These are phyloP conservation scores for Striga asiatica DNA, from an alignment of 257 asterid species.

Conservation along the genomic window DNA sequence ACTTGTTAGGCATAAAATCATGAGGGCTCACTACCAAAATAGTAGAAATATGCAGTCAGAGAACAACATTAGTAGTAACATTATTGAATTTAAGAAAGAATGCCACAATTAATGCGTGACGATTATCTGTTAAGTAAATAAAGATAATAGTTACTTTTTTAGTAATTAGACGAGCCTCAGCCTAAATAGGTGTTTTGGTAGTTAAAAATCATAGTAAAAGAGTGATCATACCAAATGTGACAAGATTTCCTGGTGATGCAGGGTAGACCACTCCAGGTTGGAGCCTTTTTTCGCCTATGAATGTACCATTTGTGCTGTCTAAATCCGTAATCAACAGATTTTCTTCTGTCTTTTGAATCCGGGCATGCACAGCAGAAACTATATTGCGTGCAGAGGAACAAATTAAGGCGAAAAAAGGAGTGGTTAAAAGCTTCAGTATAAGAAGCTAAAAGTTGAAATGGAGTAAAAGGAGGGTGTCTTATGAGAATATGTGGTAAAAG, in stretches of 20 bases:
- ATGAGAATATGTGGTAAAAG: too few relatives aligned
- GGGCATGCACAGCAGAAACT: conserved; percentile 80
- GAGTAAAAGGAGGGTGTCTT: too few relatives aligned
- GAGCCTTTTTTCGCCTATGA: conserved; percentile 58
- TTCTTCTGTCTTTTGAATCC: conserved; percentile 52
- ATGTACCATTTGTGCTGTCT: conserved; percentile 93
- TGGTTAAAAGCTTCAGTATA: too few relatives aligned
- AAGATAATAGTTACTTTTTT: background rate
- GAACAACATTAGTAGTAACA: too few relatives aligned
- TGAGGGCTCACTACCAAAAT: background rate
- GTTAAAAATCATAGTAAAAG: background rate
- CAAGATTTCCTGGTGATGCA: conserved; percentile 64
- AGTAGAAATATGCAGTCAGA: too few relatives aligned
- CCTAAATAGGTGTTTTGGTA: too few relatives aligned
- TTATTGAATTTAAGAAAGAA: too few relatives aligned
- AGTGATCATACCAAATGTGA: conserved; percentile 51
- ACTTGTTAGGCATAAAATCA: too few relatives aligned
- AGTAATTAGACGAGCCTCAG: too few relatives aligned
- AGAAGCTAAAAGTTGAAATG: too few relatives aligned
- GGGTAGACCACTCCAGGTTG: conserved; percentile 56
- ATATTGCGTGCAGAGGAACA: conserved; percentile 2
- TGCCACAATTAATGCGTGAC: background rate
- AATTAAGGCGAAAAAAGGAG: background rate
- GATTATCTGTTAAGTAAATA: background rate
- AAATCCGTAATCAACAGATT: conserved; percentile 67